Percentiles rank a stretch among this genome's conserved stretches.
Evolutionary conservation across 208 protist genomes (phyloP).

Genomic region (Trypanosoma brucei): DNA sequence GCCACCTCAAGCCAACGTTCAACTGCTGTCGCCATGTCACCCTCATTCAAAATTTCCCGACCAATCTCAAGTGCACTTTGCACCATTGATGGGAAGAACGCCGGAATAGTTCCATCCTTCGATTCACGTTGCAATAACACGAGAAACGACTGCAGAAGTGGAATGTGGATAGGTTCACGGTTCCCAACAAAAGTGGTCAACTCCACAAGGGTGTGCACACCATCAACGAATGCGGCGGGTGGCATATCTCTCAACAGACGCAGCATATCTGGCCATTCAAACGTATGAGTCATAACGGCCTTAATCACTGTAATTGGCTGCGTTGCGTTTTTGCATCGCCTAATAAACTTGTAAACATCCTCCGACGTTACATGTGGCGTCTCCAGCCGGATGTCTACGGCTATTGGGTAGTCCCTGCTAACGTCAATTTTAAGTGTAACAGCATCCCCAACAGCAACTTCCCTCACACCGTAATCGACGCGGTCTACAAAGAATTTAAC

Average conservation of each 20-base stretch:
- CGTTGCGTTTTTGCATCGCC: constrained; percentile 43
- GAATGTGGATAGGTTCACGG: constrained; percentile 78
- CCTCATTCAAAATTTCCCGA: constrained; percentile 1
- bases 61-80: constrained; percentile 25
- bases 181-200: constrained; percentile 82
- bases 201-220: constrained; percentile 63
- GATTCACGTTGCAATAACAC: constrained; percentile 26
- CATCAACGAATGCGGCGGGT: constrained; percentile 37
- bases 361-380: constrained; percentile 47
- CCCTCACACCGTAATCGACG: constrained; percentile 76
- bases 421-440: constrained; percentile 77
- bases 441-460: constrained; percentile 49
- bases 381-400: constrained; percentile 75
- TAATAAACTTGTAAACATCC: constrained; percentile 64
- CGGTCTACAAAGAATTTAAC: constrained; percentile 83
- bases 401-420: constrained; percentile 75
- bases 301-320: constrained; percentile 63
- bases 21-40: constrained; percentile 19
- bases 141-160: constrained; percentile 61
- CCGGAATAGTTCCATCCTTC: constrained; percentile 3
- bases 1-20: constrained; percentile 59
- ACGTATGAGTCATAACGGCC: constrained; percentile 71
- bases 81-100: constrained; percentile 73
- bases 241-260: constrained; percentile 26
- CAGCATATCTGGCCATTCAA: constrained; percentile 80